Evolutionary conservation across 208 protist species (phyloP).

Genomic region (Trypanosoma congolense): DNA sequence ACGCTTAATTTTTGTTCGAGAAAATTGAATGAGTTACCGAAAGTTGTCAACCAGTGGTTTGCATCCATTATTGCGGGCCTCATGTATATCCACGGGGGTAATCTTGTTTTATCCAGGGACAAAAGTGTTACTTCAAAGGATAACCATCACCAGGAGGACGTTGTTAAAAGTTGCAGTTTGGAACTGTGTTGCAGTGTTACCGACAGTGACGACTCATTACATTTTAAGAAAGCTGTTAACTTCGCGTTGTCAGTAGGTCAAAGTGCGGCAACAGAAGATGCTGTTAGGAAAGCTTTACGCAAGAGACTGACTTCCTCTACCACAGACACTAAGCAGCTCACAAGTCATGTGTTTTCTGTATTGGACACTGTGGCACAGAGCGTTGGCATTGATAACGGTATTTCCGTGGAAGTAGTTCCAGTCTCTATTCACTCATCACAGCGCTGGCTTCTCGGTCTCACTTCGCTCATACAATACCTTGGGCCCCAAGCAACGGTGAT

Average conservation of each 20-base stretch:
- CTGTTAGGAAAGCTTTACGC: conserved; percentile 11
- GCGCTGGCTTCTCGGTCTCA: conserved; percentile 68
- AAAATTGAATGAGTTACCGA: conserved; percentile 18
- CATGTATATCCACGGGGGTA: conserved; percentile 63
- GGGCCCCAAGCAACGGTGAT: conserved; percentile 59
- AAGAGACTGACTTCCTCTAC: not conserved
- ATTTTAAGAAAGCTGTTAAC: conserved; percentile 37
- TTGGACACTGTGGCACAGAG: conserved; percentile 16
- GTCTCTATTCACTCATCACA: conserved; percentile 33
- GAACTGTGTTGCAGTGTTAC: not conserved
- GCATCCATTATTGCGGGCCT: conserved; percentile 47
- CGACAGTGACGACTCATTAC: conserved; percentile 15
- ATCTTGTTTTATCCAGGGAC: conserved; percentile 29
- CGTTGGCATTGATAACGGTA: conserved; percentile 15
- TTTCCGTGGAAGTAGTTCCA: not conserved
- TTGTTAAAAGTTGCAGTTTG: too few species aligned
- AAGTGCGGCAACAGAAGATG: conserved; percentile 10
- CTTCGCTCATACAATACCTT: conserved; percentile 61
- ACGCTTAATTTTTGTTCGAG: conserved; percentile 19
- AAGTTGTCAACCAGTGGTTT: conserved; percentile 21
- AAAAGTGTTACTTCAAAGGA: conserved; percentile 4
- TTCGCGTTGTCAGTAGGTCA: conserved; percentile 41
- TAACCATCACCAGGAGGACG: too few species aligned
- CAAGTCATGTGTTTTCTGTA: conserved; percentile 25
- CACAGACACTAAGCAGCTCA: conserved; percentile 8